These are phyloP conservation scores for Lycium barbarum DNA, from an alignment of 257 asterid species.

Conservation along the genomic window DNA sequence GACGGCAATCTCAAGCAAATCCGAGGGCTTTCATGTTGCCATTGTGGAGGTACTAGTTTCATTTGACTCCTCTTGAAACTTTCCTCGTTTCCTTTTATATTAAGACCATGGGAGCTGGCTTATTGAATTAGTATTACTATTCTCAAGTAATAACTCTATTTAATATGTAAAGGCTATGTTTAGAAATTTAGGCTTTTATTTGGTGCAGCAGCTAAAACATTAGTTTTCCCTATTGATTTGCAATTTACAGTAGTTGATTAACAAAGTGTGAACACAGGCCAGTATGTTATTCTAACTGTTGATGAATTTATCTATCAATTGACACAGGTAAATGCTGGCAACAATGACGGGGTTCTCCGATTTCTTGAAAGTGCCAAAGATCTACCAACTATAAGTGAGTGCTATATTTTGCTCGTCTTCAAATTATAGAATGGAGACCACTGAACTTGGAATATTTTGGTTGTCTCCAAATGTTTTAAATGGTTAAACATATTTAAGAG, in stretches of 20 bases:
- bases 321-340: constrained; percentile 43
- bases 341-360: constrained; percentile 39
- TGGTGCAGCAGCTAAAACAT: constrained; percentile 4
- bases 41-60: constrained; percentile 52
- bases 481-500: constrained; percentile 1
- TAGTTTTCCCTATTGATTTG: neutral
- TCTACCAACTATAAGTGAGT: constrained; percentile 57
- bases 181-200: neutral
- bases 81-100: neutral
- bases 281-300: neutral
- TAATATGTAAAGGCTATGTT: neutral
- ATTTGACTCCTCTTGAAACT: neutral
- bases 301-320: neutral
- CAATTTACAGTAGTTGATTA: neutral
- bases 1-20: constrained; percentile 45
- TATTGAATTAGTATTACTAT: neutral
- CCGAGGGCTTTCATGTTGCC: constrained; percentile 57
- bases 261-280: neutral
- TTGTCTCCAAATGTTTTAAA: neutral
- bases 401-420: neutral
- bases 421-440: neutral
- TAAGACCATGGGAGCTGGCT: neutral
- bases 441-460: neutral
- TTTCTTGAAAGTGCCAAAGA: constrained; percentile 52
- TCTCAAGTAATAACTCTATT: neutral